Evolutionary conservation across 1,139 yeast genomes (phyloP).

Genomic region (Arxiozyma slooffiae): DNA sequence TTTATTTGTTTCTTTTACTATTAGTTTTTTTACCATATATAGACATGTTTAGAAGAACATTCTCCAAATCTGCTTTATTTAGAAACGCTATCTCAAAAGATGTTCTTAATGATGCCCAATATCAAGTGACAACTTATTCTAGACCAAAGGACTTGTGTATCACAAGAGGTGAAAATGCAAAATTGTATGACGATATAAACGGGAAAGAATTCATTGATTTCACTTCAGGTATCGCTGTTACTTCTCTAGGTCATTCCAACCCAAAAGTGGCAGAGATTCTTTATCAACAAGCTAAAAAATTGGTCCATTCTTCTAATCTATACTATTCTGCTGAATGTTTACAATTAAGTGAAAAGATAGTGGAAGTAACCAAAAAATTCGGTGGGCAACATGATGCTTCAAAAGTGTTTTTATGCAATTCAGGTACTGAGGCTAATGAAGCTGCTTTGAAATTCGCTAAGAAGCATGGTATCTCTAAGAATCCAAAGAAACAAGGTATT

Average conservation of each 20-base stretch:
- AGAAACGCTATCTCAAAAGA: constrained; percentile 5
- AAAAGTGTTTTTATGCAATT: constrained; percentile 78
- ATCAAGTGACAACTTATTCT: constrained; percentile 30
- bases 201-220: constrained; percentile 76
- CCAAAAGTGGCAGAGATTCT: constrained; percentile 62
- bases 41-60: constrained; percentile 16
- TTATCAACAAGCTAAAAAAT: constrained; percentile 57
- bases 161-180: constrained; percentile 28
- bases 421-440: constrained; percentile 96
- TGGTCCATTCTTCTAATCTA: constrained; percentile 78
- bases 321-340: constrained; percentile 81
- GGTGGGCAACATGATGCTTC: constrained; percentile 79
- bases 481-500: constrained; percentile 56
- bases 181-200: constrained; percentile 48
- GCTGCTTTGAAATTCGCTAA: constrained; percentile 95
- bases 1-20: too few relatives aligned
- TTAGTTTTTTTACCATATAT: too few relatives aligned
- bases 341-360: constrained; percentile 60
- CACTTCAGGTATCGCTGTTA: constrained; percentile 93
- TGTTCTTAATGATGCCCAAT: constrained; percentile 9
- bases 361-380: constrained; percentile 53
- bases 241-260: constrained; percentile 84
- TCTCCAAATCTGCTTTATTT: constrained; percentile 10
- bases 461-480: constrained; percentile 56
- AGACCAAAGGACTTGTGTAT: constrained; percentile 27